These are phyloP conservation scores for Benincasa hispida DNA, from an alignment of 306 rosid species.

Conservation along the genomic window DNA sequence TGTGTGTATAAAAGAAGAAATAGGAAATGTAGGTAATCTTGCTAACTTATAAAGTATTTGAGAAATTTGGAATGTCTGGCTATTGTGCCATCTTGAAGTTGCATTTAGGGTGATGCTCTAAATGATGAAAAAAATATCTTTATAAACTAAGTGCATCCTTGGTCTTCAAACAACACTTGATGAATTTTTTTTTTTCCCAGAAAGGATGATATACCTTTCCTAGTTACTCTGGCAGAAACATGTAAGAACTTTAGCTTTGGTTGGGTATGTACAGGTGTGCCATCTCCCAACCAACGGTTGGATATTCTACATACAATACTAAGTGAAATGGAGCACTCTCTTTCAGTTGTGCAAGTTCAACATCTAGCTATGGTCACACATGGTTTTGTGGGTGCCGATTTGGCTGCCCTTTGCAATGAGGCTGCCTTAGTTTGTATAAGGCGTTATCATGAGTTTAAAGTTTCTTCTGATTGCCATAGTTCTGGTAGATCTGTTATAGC, in stretches of 20 bases:
- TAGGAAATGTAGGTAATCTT: neutral
- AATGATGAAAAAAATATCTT: neutral
- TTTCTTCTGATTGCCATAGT: slow-evolving; percentile 15
- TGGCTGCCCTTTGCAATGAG: slow-evolving; percentile 70
- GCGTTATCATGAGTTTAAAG: slow-evolving; percentile 24
- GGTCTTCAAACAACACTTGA: neutral
- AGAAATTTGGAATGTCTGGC: neutral
- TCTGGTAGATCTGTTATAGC: slow-evolving; percentile 5
- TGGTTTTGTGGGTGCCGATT: slow-evolving; percentile 91
- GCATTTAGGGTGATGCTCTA: no score
- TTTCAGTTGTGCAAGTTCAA: slow-evolving; percentile 49
- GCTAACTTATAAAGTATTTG: neutral
- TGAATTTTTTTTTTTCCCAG: neutral
- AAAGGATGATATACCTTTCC: neutral
- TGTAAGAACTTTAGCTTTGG: neutral
- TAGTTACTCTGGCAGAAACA: slow-evolving; percentile 1
- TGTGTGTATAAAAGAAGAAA: neutral
- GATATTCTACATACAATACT: slow-evolving; percentile 63
- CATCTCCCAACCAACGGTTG: slow-evolving; percentile 56
- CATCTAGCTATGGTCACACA: slow-evolving; percentile 68
- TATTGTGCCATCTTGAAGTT: no score
- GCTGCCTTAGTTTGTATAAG: slow-evolving; percentile 62
- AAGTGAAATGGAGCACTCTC: slow-evolving; percentile 54
- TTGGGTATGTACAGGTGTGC: slow-evolving; percentile 56
- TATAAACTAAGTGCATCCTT: neutral